Base-by-base conservation (phyloP, 345 rosid genomes). In the Litchi chinensis region DNA sequence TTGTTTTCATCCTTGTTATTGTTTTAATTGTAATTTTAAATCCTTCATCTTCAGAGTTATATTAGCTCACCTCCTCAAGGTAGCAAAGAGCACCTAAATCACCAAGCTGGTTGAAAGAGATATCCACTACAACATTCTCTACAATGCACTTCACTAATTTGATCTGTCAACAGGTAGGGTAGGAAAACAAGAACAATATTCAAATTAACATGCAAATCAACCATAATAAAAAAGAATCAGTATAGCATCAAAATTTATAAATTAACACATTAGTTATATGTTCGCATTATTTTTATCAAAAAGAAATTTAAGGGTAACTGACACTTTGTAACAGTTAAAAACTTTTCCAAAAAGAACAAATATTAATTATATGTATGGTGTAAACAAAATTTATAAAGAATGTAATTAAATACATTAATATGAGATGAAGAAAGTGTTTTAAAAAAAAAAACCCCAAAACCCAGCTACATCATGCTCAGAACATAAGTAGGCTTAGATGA, bases 11-110 rank as follows among this genome's bases (percentile, higher is more conserved):
- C 28, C 0, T 26, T 26, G 28, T 26, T 26, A 26, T 26, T 26
- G 28, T 26, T 26, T 26, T 26, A 0, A 54, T 16, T 54, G 11
- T 54, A 54, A 54, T 54, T 54, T 26, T 13, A 13, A 50, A 11
- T 50, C 19, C 56, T 50, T 50, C 56, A 50, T 59, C 3, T 59
- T 21, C 10, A 59, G 64, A 6, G 26, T 21, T n/a, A n/a, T 10
- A 68, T 41, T 43, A 68, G 71, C 76, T 43, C 73, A 90, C 93
- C 93, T 88, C 89, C 72, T 88, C 93, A 73, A 90, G 90, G 79
- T 88, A 90, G 81, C 93, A 90, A 76, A 90, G 91, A 46, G 93
- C 88, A 77, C 90, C 88, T 15, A 90, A 85, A 60, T 91, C 93
- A 75, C 91, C 90, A 68, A 90, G 90, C 83, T 88, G 93, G 81